Percentiles rank a stretch among this genome's conserved stretches.
Evolutionary conservation across 441 rosid genomes (phyloP).

Genomic region (Raphanus hybrid): DNA sequence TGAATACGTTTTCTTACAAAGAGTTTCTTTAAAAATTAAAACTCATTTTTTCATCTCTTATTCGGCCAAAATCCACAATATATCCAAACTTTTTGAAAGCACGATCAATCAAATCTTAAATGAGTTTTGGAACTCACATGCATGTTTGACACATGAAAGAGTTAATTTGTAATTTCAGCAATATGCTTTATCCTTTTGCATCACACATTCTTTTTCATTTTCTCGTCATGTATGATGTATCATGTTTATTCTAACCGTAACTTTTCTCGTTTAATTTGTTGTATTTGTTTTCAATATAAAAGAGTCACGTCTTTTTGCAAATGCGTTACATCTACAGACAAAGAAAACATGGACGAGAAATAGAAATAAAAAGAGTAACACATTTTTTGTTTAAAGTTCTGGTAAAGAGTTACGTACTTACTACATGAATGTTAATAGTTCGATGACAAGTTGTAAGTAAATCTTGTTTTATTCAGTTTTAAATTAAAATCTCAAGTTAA

Average conservation of each 20-base stretch:
- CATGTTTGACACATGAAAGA: not conserved
- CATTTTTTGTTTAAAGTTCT: not conserved
- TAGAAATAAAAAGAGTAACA: not conserved
- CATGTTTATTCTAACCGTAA: conserved; percentile 1
- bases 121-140: not conserved
- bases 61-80: conserved; percentile 31
- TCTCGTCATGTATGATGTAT: not conserved
- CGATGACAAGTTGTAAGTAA: not conserved
- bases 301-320: not conserved
- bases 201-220: not conserved
- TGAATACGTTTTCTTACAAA: conserved; percentile 27
- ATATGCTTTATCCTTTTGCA: not conserved
- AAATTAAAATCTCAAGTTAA: not conserved
- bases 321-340: conserved; percentile 12
- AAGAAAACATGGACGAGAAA: conserved; percentile 12
- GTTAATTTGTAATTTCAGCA: not conserved
- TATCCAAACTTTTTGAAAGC: not conserved
- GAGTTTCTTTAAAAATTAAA: conserved; percentile 30
- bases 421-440: not conserved
- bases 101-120: not conserved
- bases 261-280: not conserved
- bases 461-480: not conserved
- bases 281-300: not conserved
- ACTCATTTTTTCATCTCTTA: conserved; percentile 19
- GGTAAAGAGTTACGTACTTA: not conserved